Percentiles rank a stretch among this genome's conserved stretches.
Evolutionary conservation across 169 alveolate genomes (phyloP).

Genomic region (Amoebophrya sp.): DNA sequence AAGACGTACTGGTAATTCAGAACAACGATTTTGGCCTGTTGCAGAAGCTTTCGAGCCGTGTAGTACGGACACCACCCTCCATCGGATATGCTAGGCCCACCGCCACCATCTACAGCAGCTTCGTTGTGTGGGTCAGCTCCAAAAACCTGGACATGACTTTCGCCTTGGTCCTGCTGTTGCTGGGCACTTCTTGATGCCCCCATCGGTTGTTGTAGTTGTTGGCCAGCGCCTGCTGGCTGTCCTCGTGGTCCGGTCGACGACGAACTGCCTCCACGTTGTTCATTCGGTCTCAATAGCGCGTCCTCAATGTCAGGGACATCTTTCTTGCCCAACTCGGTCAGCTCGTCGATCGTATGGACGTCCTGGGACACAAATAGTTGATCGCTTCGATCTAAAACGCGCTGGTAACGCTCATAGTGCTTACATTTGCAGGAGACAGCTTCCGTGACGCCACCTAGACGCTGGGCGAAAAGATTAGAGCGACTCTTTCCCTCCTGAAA

Average conservation of each 20-base stretch:
- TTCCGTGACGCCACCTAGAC: not conserved
- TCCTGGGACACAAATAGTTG: slow-evolving; percentile 55
- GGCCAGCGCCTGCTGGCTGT: slow-evolving; percentile 50
- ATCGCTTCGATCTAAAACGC: not conserved
- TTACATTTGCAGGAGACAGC: not conserved
- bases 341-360: slow-evolving; percentile 88
- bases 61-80: slow-evolving; percentile 82
- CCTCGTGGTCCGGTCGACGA: slow-evolving; percentile 18
- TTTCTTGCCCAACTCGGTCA: slow-evolving; percentile 29
- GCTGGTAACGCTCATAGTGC: not conserved
- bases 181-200: not conserved
- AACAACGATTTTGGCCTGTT: slow-evolving; percentile 88
- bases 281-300: not conserved
- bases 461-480: not conserved
- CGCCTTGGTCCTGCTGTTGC: not conserved
- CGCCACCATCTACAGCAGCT: not conserved
- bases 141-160: not conserved
- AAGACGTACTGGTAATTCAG: slow-evolving; percentile 88
- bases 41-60: slow-evolving; percentile 78
- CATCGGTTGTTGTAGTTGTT: not conserved
- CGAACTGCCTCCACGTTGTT: not conserved
- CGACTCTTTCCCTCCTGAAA: not conserved
- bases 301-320: not conserved
- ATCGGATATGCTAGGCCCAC: not conserved
- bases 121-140: not conserved